Percentiles rank a stretch among this genome's conserved stretches.
phyloP scores from a whole-genome alignment of 768 basidiomycete genomes.

The Amyloporia xantha region DNA sequence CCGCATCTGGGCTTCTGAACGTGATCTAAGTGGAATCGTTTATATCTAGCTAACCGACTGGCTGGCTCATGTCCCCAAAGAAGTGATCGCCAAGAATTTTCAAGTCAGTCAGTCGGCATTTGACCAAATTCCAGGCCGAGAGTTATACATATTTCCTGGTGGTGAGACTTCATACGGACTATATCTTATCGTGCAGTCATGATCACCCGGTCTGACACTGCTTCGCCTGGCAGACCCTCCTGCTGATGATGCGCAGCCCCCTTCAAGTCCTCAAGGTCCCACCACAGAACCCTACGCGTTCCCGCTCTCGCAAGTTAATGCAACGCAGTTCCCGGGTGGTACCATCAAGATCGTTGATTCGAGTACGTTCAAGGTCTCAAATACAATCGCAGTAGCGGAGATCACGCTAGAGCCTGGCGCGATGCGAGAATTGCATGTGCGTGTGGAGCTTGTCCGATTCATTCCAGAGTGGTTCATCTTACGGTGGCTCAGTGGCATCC shows the following conservation, averaged over 20 bases:
- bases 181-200: too few relatives aligned
- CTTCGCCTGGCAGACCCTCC: slow-evolving; percentile 27
- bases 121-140: slow-evolving; percentile 35
- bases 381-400: slow-evolving; percentile 45
- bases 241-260: slow-evolving; percentile 28
- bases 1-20: background rate
- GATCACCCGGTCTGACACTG: too few relatives aligned
- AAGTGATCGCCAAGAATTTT: slow-evolving; percentile 52
- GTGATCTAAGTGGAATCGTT: background rate
- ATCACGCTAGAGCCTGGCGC: slow-evolving; percentile 51
- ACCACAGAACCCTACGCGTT: slow-evolving; percentile 40
- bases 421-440: slow-evolving; percentile 52
- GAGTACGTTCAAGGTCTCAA: slow-evolving; percentile 40
- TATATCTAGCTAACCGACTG: slow-evolving; percentile 47
- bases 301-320: slow-evolving; percentile 36
- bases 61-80: slow-evolving; percentile 45
- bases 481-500: slow-evolving; percentile 54
- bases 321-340: slow-evolving; percentile 40
- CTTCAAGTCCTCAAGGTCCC: slow-evolving; percentile 34
- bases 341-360: slow-evolving; percentile 46
- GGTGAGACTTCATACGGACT: too few relatives aligned
- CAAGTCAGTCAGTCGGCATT: slow-evolving; percentile 33
- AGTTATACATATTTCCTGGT: slow-evolving; percentile 49
- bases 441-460: slow-evolving; percentile 8
- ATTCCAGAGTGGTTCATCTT: background rate